These are phyloP conservation scores for Trichoderma koningiopsis DNA, from an alignment of 2,329 filamentous ascomycete species.

Conservation along the genomic window DNA sequence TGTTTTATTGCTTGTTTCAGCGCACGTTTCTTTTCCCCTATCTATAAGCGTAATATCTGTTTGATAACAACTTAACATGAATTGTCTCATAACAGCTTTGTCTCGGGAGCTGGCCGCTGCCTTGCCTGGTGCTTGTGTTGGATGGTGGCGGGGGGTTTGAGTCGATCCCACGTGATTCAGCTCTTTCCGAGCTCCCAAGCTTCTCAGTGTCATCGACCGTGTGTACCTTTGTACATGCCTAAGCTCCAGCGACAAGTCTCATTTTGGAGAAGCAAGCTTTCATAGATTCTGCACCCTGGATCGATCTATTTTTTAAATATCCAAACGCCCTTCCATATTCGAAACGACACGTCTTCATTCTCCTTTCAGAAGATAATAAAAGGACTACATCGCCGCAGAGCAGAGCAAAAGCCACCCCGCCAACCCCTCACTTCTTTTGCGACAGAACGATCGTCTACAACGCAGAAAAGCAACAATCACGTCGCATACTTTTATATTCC, in stretches of 20 bases:
- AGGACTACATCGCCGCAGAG: too few species aligned
- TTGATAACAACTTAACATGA: neutral
- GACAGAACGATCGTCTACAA: too few species aligned
- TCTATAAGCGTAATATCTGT: neutral
- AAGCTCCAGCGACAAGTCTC: neutral
- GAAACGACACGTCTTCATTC: neutral
- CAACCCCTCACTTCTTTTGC: too few species aligned
- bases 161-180: slow-evolving; percentile 21
- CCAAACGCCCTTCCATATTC: neutral
- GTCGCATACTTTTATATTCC: too few species aligned
- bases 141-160: slow-evolving; percentile 4
- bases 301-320: neutral
- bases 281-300: neutral
- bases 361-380: neutral
- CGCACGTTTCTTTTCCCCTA: neutral
- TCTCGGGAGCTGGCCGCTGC: neutral
- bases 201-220: neutral
- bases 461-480: neutral
- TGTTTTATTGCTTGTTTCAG: neutral
- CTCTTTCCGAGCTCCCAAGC: neutral
- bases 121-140: neutral
- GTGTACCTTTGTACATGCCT: neutral
- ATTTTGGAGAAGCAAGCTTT: neutral
- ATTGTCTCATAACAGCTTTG: neutral
- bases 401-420: too few species aligned